These are phyloP conservation scores for Oryza nivara DNA, from an alignment of 176 grass and related monocot species.

Conservation along the genomic window DNA sequence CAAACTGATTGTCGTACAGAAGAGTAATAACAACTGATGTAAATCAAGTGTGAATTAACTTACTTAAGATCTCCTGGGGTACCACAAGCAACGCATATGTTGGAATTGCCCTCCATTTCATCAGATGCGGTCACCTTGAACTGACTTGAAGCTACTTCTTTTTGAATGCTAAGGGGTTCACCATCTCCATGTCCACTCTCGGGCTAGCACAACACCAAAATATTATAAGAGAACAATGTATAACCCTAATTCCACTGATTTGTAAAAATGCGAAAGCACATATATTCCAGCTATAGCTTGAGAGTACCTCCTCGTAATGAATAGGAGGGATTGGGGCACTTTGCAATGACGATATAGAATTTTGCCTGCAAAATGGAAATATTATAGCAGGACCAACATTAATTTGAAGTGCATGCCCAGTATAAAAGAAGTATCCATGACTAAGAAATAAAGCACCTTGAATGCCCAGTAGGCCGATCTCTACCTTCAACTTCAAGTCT, in stretches of 20 bases:
- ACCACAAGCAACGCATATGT: conserved; percentile 59
- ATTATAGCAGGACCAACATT: conserved; percentile 31
- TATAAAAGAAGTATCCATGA: conserved; percentile 3
- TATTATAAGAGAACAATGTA: conserved; percentile 16
- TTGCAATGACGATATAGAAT: conserved; percentile 28
- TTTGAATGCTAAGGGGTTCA: conserved; percentile 25
- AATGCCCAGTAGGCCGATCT: conserved; percentile 20
- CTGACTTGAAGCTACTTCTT: conserved; percentile 39
- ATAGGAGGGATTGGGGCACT: conserved; percentile 6
- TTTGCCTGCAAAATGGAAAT: conserved; percentile 45
- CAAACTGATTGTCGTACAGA: too few species aligned
- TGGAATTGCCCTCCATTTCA: conserved; percentile 36
- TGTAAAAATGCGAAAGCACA: conserved; percentile 26
- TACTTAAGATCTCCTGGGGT: conserved; percentile 63
- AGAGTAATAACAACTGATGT: not conserved
- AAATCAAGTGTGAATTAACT: conserved; percentile 39
- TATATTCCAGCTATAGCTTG: conserved; percentile 13
- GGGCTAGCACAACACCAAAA: conserved; percentile 38
- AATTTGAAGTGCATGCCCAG: conserved; percentile 22
- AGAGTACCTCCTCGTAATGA: conserved; percentile 38
- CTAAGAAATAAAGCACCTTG: conserved; percentile 41
- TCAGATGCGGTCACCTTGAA: conserved; percentile 21
- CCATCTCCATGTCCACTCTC: conserved; percentile 25
- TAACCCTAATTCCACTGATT: not conserved
- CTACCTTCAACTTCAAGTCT: conserved; percentile 18